A percentile compares a stretch with the other conserved stretches of the same genome.
Evolutionary conservation across 768 basidiomycete species (phyloP).

Genomic region (Pulveroboletus sp.): DNA sequence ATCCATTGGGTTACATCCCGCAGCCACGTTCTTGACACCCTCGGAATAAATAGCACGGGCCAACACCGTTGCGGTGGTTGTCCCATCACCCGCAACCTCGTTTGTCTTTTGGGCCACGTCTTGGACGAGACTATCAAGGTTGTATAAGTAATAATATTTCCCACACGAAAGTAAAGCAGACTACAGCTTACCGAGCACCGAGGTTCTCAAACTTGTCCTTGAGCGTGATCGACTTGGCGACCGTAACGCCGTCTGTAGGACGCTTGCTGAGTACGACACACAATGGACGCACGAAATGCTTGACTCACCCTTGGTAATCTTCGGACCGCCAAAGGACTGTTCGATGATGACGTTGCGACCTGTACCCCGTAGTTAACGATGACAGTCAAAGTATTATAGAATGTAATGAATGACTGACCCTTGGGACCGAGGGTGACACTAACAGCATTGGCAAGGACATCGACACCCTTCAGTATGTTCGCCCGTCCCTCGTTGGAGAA

Average conservation of each 20-base stretch:
- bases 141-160: conserved; percentile 7
- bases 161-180: neutral
- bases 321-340: conserved; percentile 82
- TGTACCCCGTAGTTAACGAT: conserved; percentile 28
- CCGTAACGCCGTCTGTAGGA: conserved; percentile 87
- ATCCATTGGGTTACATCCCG: conserved; percentile 99
- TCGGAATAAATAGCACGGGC: conserved; percentile 97
- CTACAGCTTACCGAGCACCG: conserved; percentile 77
- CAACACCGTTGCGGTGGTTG: conserved; percentile 95
- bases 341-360: conserved; percentile 99
- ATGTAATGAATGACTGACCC: conserved; percentile 42
- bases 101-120: conserved; percentile 97
- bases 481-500: conserved; percentile 95
- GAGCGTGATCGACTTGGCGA: conserved; percentile 89
- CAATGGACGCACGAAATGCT: neutral
- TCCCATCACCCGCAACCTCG: conserved; percentile 95
- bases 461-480: conserved; percentile 91
- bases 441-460: conserved; percentile 95
- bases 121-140: conserved; percentile 69
- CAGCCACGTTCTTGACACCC: conserved; percentile 98
- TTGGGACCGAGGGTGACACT: conserved; percentile 96
- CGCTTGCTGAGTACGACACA: conserved; percentile 2
- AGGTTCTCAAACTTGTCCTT: conserved; percentile 99
- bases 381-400: no score
- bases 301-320: conserved; percentile 88